Evolutionary conservation across 768 basidiomycete genomes (phyloP), one percentile per base, ranked within the genome.

Genomic region (Chiua virens): DNA sequence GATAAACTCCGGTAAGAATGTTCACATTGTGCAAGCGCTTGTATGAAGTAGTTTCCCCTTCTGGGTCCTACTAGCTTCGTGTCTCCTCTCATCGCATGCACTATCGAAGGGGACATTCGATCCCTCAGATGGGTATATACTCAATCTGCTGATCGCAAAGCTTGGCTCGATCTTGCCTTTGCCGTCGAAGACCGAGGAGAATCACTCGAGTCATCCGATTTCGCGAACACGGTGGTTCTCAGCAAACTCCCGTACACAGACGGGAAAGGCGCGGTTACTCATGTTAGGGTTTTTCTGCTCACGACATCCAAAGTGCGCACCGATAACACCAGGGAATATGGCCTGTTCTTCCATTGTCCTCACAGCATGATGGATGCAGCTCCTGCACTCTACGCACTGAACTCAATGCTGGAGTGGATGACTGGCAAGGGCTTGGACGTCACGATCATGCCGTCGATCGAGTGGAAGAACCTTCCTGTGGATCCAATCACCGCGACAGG

Each of bases 401-500:
- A 58, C 49, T 27, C 55, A 3, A 56, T 57, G 62, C 54, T 46
- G n/a, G 55, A 49, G 45, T 64, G 65, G 60, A 62, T 62, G 1
- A 56, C 60, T 17, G 47, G 37, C 5, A 42, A 46, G 5, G 57
- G 57, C 0, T 49, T 56, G 47, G 49, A 53, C 5, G 38, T 63
- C 30, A 34, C 1, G 11, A 47, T 63, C 11, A 40, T 54, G 1
- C 54, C 44, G 23, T 55, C 27, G n/a, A 45, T 59, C 22, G 64
- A 67, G 27, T 63, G 63, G 63, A 59, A 52, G 22, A 57, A 65
- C 38, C 60, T 65, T 14, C 65, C 66, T 1, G 52, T 54, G 9
- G 66, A 67, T 23, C 66, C 63, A 6, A 53, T 66, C 20, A 53
- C 50, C 22, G 66, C 64, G 1, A 68, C 50, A 0, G 64, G 66